Evolutionary conservation across 305 asterid species (phyloP).

Genomic region (Ruellia speciosa): DNA sequence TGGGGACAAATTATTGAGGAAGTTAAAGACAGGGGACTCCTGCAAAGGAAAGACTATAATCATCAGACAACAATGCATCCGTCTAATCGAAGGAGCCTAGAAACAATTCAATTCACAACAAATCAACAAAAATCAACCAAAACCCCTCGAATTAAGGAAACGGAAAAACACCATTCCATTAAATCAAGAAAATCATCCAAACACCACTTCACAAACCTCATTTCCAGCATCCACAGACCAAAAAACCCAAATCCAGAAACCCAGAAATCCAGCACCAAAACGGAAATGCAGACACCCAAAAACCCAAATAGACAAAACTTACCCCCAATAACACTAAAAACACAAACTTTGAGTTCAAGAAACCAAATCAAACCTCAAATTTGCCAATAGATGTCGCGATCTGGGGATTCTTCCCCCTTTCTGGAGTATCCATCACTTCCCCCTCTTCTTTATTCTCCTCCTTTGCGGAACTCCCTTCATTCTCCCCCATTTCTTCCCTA

Average conservation of each 20-base stretch:
- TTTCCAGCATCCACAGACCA: too few species aligned
- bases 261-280: too few species aligned
- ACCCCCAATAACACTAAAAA: slow-evolving; percentile 8
- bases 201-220: slow-evolving; percentile 2
- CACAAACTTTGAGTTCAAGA: slow-evolving; percentile 11
- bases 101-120: slow-evolving; percentile 2
- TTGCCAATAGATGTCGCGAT: slow-evolving; percentile 48
- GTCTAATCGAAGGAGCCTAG: not conserved
- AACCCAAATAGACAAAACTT: slow-evolving; percentile 17
- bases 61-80: not conserved
- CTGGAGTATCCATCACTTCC: slow-evolving; percentile 81
- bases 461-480: slow-evolving; percentile 23
- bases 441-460: slow-evolving; percentile 22
- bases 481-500: slow-evolving; percentile 33
- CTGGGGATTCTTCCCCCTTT: slow-evolving; percentile 59
- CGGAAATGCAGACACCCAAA: slow-evolving; percentile 12
- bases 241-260: too few species aligned
- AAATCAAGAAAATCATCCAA: not conserved
- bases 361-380: slow-evolving; percentile 52
- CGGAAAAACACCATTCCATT: not conserved
- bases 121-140: not conserved
- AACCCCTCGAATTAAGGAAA: not conserved
- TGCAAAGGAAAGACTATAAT: slow-evolving; percentile 24
- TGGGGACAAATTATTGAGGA: slow-evolving; percentile 86
- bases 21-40: slow-evolving; percentile 92